Evolutionary conservation across 805 yeast species (phyloP), one percentile per base, ranked within the genome.

Genomic region (Candida fluviatilis): DNA sequence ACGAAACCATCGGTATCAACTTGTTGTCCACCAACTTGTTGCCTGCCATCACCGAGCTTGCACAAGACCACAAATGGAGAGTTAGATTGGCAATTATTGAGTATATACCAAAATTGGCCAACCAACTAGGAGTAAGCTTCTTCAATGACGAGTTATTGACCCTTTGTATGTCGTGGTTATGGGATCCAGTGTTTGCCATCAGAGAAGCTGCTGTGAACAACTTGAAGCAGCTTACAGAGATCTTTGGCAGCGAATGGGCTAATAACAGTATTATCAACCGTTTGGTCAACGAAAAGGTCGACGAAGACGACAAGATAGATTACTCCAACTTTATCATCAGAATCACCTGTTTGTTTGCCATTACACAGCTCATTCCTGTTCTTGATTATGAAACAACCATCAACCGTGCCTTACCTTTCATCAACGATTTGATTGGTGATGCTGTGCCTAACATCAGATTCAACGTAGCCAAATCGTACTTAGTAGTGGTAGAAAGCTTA

Each of bases 41-140:
- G 48, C 99, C 99, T 3, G 98, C 99, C 2, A 91, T 93, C 49
- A 82, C 95, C 8, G 96, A 91, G 49, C 74, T 93, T 49, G 98
- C 99, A 8, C 90, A 89, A 57, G 99, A 93, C 65, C 84, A 84
- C 54, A 91, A 90, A 57, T 93, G 99, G 99, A 80, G 99, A 56
- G 97, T 93, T 19, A 80, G 98, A 58, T 73, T 93, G 58, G 98
- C 98, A 8, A 93, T 93, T 45, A 93, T 93, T 55, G 95, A 93
- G 60, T 93, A 93, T 65, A 88, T 90, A 49, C 99, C 99, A 21
- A 73, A 91, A 46, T 71, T 93, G 48, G 97, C 98, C 5, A 84
- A 85, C 52, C 98, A 93, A 65, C 72, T 93, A 43, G 99, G 99
- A 19, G 90, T 85, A 37, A 81, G 87, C 19, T 89, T 91, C 55